These are phyloP conservation scores for Warburgia ugandensis DNA, from an alignment of 164 flowering plant genomes.

Conservation along the genomic window DNA sequence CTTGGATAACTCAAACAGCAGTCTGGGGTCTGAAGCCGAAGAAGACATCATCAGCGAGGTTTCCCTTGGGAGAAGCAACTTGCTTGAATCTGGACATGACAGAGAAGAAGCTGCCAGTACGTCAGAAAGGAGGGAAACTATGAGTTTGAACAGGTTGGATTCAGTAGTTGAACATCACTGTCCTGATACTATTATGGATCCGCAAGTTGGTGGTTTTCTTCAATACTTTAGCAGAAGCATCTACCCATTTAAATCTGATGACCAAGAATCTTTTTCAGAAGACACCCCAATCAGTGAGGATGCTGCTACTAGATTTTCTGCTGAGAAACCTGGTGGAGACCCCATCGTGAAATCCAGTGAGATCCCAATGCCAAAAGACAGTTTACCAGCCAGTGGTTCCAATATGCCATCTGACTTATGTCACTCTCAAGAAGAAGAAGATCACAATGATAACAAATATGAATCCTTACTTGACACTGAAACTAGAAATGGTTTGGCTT, in stretches of 20 bases:
- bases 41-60: constrained; percentile 10
- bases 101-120: constrained; percentile 9
- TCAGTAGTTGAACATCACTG: too few species aligned
- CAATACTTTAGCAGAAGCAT: constrained; percentile 3
- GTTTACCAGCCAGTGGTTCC: too few species aligned
- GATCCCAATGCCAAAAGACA: too few species aligned
- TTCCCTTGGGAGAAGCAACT: too few species aligned
- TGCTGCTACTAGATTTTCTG: constrained; percentile 7
- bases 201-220: constrained; percentile 12
- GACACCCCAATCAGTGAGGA: constrained; percentile 7
- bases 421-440: constrained; percentile 18
- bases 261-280: constrained; percentile 15
- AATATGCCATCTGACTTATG: constrained; percentile 16
- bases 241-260: constrained; percentile 13
- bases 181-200: constrained; percentile 13
- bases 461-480: constrained; percentile 16
- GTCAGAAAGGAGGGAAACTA: constrained; percentile 12
- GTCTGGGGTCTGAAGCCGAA: constrained; percentile 3
- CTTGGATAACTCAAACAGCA: too few species aligned
- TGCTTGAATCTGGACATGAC: constrained; percentile 8
- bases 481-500: constrained; percentile 3
- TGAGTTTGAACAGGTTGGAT: constrained; percentile 12
- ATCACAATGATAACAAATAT: too few species aligned
- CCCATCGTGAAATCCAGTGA: constrained; percentile 3
- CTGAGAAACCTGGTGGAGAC: constrained; percentile 5